phyloP scores from a whole-genome alignment of 495 filamentous ascomycete species.

The Chlorociboria aeruginascens region DNA sequence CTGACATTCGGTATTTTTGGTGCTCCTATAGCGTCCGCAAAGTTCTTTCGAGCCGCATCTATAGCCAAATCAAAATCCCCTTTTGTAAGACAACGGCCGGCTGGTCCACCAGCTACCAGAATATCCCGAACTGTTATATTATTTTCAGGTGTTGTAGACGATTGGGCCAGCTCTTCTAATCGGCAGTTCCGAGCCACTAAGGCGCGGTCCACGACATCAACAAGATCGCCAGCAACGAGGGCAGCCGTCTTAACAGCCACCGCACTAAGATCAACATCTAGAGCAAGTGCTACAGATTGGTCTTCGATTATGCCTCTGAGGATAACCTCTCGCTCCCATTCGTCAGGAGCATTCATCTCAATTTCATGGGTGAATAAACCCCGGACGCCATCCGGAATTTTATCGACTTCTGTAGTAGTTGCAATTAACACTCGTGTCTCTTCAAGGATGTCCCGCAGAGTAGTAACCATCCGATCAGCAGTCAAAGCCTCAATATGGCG shows the following conservation, averaged over 20 bases:
- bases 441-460: conserved; percentile 65
- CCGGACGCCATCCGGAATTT: conserved; percentile 78
- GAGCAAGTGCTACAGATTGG: conserved; percentile 55
- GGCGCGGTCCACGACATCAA: conserved; percentile 88
- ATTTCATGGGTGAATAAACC: conserved; percentile 92
- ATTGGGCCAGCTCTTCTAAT: conserved; percentile 52
- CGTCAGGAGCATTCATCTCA: conserved; percentile 86
- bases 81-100: conserved; percentile 66
- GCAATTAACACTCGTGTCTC: conserved; percentile 73
- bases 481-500: conserved; percentile 83
- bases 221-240: conserved; percentile 84
- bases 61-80: conserved; percentile 83
- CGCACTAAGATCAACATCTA: conserved; percentile 68
- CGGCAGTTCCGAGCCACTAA: conserved; percentile 60
- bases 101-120: conserved; percentile 76
- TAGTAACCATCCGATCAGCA: conserved; percentile 74
- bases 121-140: conserved; percentile 65
- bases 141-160: conserved; percentile 26
- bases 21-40: conserved; percentile 91
- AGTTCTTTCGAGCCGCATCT: conserved; percentile 91
- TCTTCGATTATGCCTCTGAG: conserved; percentile 65
- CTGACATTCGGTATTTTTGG: conserved; percentile 96
- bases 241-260: conserved; percentile 93
- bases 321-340: conserved; percentile 82
- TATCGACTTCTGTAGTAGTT: conserved; percentile 89